Evolutionary conservation across 2,329 filamentous ascomycete genomes (phyloP), one percentile per base, ranked within the genome.

Genomic region (Fusarium dlaminii): DNA sequence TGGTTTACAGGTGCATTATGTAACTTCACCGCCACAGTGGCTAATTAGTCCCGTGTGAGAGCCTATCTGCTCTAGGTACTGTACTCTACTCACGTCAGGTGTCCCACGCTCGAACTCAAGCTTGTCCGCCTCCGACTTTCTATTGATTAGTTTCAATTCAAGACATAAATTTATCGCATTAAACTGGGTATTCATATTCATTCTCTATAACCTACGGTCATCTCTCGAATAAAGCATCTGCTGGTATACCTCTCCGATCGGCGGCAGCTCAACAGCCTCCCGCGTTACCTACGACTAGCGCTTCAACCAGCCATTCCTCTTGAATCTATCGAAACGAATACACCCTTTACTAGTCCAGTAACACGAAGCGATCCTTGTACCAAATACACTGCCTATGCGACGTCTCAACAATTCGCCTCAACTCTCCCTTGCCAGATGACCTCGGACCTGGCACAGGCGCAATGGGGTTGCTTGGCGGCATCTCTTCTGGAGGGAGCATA

Each of bases 401-500:
- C 72, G 60, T 60, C 55, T 66, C 52, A 66, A 65, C 66, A 60
- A 63, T 59, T 66, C 63, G 54, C 68, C 59, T 70, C 65, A 42
- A 70, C 59, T 73, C 67, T 73, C 68, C 78, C 74, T 77, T 79
- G 81, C 82, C 86, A 85, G 84, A 88, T 88, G 86, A 86, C 83
- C 81, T 79, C 81, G 79, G 79, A 77, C 79, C 81, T 75, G 75
- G 79, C 77, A 75, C 79, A 80, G 78, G 83, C 83, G 85, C 82
- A 83, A 94, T 94, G 92, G 91, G 90, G 83, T 87, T 90, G 81
- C 87, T 94, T 81, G 91, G 92, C 86, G 91, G 91, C 83, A 87
- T 95, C 84, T 94, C 93, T 84, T 91, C 93, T 75, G 90, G 90
- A 82, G 93, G 92, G 86, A 94, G 90, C 82, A 91, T 95, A 83